Evolutionary conservation across 345 rosid species (phyloP).

Genomic region (Aegle marmelos): DNA sequence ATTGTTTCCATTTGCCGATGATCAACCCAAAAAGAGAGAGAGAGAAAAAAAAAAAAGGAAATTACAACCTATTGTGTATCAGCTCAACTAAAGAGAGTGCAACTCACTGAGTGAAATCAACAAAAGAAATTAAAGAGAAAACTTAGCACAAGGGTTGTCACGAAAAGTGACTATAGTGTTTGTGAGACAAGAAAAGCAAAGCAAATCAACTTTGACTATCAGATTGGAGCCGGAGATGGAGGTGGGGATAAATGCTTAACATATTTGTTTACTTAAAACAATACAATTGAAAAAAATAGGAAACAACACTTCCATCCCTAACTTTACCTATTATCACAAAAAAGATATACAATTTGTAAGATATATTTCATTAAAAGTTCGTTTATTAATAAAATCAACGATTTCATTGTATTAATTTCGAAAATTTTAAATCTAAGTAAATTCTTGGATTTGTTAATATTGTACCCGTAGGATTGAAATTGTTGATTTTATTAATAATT

Average conservation of each 20-base stretch:
- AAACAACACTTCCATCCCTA: neutral
- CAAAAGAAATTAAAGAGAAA: neutral
- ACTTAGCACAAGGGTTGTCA: neutral
- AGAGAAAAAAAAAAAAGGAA: too few species aligned
- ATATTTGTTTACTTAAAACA: too few species aligned
- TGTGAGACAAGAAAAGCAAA: constrained; percentile 20
- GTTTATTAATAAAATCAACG: too few species aligned
- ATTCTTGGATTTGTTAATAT: too few species aligned
- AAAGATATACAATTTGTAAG: too few species aligned
- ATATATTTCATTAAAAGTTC: too few species aligned
- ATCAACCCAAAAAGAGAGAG: neutral
- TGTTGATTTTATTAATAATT: too few species aligned
- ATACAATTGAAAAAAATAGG: too few species aligned
- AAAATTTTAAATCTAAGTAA: too few species aligned
- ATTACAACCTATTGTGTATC: too few species aligned
- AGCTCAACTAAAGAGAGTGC: neutral
- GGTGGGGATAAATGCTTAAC: constrained; percentile 1
- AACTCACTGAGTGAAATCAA: neutral
- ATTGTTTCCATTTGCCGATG: constrained; percentile 41
- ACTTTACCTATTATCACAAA: neutral
- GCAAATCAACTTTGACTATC: constrained; percentile 37
- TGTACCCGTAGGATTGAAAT: too few species aligned
- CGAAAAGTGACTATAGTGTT: constrained; percentile 19
- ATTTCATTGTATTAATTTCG: too few species aligned
- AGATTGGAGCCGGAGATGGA: constrained; percentile 27